Evolutionary conservation across 306 rosid genomes (phyloP).

Genomic region (Castanospermum australe): DNA sequence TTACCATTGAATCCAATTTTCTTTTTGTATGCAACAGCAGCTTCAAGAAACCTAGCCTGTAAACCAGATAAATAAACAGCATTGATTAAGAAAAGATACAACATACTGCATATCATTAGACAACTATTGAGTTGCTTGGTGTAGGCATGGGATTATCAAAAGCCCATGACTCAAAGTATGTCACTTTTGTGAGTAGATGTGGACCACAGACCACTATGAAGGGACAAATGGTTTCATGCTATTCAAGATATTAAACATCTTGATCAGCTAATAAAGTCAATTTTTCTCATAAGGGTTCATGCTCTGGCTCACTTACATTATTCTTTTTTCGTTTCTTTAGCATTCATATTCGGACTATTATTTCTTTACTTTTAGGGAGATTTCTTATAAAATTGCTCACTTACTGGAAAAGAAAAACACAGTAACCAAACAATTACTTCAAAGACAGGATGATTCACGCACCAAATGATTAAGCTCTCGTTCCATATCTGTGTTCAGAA

Average conservation of each 20-base stretch:
- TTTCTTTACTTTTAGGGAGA: constrained; percentile 19
- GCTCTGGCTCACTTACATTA: neutral
- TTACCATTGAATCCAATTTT: constrained; percentile 95
- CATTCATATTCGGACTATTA: neutral
- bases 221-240: neutral
- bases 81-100: neutral
- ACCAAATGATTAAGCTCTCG: constrained; percentile 93
- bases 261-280: neutral
- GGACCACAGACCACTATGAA: neutral
- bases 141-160: neutral
- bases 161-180: neutral
- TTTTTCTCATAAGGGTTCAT: neutral
- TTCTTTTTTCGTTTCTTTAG: neutral
- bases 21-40: constrained; percentile 84
- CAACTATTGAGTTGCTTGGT: neutral
- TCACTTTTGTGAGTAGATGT: neutral
- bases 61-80: constrained; percentile 25
- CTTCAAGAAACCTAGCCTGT: constrained; percentile 89
- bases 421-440: neutral
- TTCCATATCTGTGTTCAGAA: constrained; percentile 96
- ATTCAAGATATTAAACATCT: neutral
- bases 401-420: neutral
- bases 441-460: constrained; percentile 6
- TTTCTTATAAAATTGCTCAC: neutral
- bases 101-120: neutral